Percentiles rank a stretch among this genome's conserved stretches.
Evolutionary conservation across 768 basidiomycete genomes (phyloP).

Genomic region (Tulasnella sp.): DNA sequence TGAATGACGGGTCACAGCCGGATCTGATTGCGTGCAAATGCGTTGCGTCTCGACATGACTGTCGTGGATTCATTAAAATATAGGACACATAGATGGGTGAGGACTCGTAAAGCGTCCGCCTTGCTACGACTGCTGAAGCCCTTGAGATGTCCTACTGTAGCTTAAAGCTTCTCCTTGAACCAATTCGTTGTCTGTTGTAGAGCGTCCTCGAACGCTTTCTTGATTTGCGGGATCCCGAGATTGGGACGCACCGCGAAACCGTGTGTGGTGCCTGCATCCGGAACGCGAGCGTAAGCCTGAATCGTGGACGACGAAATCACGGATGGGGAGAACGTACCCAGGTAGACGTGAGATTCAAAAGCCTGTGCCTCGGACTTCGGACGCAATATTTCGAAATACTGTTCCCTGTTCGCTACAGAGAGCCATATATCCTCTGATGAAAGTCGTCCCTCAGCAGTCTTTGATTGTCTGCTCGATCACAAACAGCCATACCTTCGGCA

Average conservation of each 20-base stretch:
- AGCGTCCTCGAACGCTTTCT: constrained; percentile 35
- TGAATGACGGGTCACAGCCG: background rate
- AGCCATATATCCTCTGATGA: constrained; percentile 25
- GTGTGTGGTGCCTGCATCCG: constrained; percentile 32
- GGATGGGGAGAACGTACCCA: constrained; percentile 19
- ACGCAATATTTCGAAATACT: constrained; percentile 24
- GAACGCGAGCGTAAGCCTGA: background rate
- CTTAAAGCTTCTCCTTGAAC: constrained; percentile 31
- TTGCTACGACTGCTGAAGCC: background rate
- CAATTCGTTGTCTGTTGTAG: constrained; percentile 32
- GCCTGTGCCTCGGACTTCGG: constrained; percentile 20
- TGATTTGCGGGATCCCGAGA: constrained; percentile 31
- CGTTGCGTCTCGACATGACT: background rate
- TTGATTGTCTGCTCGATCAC: background rate
- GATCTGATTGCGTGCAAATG: background rate
- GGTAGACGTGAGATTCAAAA: constrained; percentile 30
- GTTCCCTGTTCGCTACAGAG: constrained; percentile 23
- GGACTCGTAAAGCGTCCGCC: no score
- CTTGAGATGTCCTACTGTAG: background rate
- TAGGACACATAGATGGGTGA: background rate
- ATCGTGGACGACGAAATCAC: background rate
- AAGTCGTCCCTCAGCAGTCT: background rate
- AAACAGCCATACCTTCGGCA: constrained; percentile 26
- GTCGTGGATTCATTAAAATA: background rate
- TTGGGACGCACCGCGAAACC: constrained; percentile 41